Base-by-base conservation (phyloP, 2,329 filamentous ascomycete genomes). In the Calonectria naviculata region DNA sequence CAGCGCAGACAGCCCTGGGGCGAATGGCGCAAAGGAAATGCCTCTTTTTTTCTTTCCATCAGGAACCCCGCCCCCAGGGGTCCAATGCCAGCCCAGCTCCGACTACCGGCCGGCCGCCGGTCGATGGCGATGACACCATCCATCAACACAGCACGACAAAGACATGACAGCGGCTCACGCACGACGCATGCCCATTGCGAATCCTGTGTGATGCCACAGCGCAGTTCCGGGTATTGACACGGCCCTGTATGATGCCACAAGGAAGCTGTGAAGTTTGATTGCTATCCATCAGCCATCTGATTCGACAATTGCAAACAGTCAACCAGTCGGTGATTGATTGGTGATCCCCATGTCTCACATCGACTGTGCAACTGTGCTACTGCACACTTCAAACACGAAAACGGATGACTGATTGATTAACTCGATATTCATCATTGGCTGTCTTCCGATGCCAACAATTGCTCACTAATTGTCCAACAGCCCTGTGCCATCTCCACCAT, bases 61-160 rank as follows among this genome's bases (percentile, higher is more conserved):
- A 41, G 24, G 29, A n/a, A 42, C 49, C 47, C 46, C 47, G 44
- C 44, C 44, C 26, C 49, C 64, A 36, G 41, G 47, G 38, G 58
- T 31, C 58, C 64, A 46, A 58, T 47, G 69, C 68, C 42, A 52
- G 70, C 68, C 61, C 71, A 58, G 62, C 70, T 79, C 77, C 77
- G 77, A 79, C 71, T 76, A 78, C 77, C 77, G 77, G 74, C 75
- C 77, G 77, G 76, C 60, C 72, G 67, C 75, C 75, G 75, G 62
- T 65, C 63, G 31, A 63, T 66, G 66, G 70, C 49, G 49, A 74
- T 74, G 68, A 71, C 70, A 75, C 74, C 67, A 73, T 78, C 73
- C 44, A 52, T 34, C 49, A 58, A 41, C 67, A 60, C 73, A 65
- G 34, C 68, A 72, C 66, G 61, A 58, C 65, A 41, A 56, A 17